Conservation (phyloP, 441 rosid species). For the Croton setiger region DNA sequence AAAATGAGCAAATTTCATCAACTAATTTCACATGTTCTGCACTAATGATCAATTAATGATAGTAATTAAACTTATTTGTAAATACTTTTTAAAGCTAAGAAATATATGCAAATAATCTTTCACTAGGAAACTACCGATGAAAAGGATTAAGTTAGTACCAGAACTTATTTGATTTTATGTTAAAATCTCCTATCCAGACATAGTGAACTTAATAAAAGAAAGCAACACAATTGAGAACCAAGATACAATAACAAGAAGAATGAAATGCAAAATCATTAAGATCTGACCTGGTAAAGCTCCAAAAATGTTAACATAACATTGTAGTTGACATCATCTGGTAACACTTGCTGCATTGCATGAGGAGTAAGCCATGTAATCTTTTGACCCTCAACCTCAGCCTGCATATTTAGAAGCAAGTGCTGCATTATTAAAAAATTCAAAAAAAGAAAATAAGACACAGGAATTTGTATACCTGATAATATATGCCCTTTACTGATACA, state of each 20-base stretch:
- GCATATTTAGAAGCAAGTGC: constrained; percentile 16
- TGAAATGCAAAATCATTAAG: background rate
- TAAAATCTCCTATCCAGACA: background rate
- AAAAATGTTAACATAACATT: constrained; percentile 74
- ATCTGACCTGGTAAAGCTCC: constrained; percentile 84
- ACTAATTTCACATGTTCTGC: background rate
- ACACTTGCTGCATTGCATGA: constrained; percentile 86
- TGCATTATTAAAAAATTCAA: background rate
- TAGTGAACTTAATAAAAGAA: background rate
- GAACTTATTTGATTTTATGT: background rate
- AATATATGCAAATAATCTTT: background rate
- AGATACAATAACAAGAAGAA: constrained; percentile 3
- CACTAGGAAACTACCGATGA: background rate
- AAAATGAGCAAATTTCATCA: background rate
- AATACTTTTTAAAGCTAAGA: background rate
- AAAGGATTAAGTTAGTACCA: background rate
- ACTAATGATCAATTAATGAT: background rate
- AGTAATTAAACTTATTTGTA: background rate
- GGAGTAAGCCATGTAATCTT: constrained; percentile 93
- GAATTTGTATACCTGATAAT: constrained; percentile 65
- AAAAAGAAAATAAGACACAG: constrained; percentile 1
- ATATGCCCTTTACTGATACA: constrained; percentile 90
- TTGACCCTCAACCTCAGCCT: constrained; percentile 98
- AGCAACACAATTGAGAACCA: background rate
- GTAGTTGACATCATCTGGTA: constrained; percentile 85